Percentiles rank a stretch among this genome's conserved stretches.
These are phyloP conservation scores for Psilocybe tampanensis DNA, from an alignment of 768 basidiomycete genomes.

Conservation along the genomic window DNA sequence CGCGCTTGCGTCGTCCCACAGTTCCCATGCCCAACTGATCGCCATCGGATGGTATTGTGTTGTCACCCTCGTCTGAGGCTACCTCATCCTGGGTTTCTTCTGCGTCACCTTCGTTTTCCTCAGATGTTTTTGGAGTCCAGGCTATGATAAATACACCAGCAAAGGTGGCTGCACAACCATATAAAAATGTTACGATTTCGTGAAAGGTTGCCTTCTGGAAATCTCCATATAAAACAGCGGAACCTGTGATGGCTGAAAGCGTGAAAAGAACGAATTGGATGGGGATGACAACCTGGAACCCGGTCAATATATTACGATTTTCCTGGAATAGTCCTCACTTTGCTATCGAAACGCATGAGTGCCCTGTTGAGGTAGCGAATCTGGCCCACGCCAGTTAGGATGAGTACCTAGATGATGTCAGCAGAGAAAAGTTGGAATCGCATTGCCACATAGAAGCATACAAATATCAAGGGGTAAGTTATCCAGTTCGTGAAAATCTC, in stretches of 20 bases:
- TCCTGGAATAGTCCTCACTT: constrained; percentile 45
- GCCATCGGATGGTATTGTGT: constrained; percentile 21
- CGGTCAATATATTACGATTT: not conserved
- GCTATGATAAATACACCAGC: constrained; percentile 89
- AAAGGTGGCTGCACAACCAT: constrained; percentile 90
- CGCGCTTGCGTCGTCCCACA: constrained; percentile 41
- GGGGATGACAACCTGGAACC: constrained; percentile 79
- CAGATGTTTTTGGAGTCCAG: constrained; percentile 46
- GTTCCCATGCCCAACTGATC: constrained; percentile 32
- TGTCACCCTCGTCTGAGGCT: constrained; percentile 13
- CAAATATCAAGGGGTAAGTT: constrained; percentile 77
- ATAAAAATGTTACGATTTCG: constrained; percentile 80
- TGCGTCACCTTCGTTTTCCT: constrained; percentile 20
- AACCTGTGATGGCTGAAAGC: constrained; percentile 89
- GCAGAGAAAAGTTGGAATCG: not conserved
- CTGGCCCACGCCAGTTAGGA: constrained; percentile 79
- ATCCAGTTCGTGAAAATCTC: constrained; percentile 80
- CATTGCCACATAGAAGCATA: constrained; percentile 35
- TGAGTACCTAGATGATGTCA: constrained; percentile 51
- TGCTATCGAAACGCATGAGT: constrained; percentile 91
- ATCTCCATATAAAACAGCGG: constrained; percentile 92
- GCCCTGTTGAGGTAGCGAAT: constrained; percentile 85
- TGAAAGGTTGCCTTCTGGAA: constrained; percentile 84
- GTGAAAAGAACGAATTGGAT: constrained; percentile 96
- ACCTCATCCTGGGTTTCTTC: constrained; percentile 19